Conservation (phyloP, 345 rosid species). For the Anastatica hierochuntica region DNA sequence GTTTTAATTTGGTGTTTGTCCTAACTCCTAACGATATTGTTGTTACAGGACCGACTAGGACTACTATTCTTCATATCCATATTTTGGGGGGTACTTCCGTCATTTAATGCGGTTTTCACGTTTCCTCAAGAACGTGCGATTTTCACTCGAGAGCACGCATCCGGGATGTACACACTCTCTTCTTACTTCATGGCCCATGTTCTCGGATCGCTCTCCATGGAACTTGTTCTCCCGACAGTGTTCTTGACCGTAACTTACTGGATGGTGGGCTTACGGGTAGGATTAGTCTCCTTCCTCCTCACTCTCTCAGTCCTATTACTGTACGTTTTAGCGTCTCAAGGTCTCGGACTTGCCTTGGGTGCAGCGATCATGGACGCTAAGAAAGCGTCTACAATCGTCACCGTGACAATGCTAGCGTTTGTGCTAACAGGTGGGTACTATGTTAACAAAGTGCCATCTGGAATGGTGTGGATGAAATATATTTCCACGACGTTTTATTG, state of each 20-base stretch:
- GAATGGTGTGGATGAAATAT: slow-evolving; percentile 75
- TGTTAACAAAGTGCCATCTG: slow-evolving; percentile 66
- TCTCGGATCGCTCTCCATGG: slow-evolving; percentile 81
- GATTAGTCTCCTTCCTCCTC: slow-evolving; percentile 36
- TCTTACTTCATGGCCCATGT: slow-evolving; percentile 86
- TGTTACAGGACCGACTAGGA: slow-evolving; percentile 71
- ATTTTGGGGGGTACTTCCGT: slow-evolving; percentile 94
- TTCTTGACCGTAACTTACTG: slow-evolving; percentile 62
- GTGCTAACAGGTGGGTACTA: slow-evolving; percentile 84
- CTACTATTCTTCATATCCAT: slow-evolving; percentile 77
- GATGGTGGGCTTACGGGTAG: slow-evolving; percentile 74
- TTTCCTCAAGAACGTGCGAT: slow-evolving; percentile 89
- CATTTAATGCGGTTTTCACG: slow-evolving; percentile 71
- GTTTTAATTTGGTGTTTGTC: not conserved
- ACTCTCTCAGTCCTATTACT: slow-evolving; percentile 54
- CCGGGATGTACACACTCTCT: slow-evolving; percentile 87
- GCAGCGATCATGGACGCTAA: slow-evolving; percentile 89
- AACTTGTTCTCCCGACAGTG: slow-evolving; percentile 69
- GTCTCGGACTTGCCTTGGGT: slow-evolving; percentile 77
- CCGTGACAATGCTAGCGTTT: slow-evolving; percentile 81
- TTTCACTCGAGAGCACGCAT: slow-evolving; percentile 61
- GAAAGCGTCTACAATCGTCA: slow-evolving; percentile 75
- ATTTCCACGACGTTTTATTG: slow-evolving; percentile 65
- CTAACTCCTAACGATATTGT: not conserved
- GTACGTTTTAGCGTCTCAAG: slow-evolving; percentile 83